Base-by-base conservation (phyloP, 305 asterid species). In the Fraxinus sp. region DNA sequence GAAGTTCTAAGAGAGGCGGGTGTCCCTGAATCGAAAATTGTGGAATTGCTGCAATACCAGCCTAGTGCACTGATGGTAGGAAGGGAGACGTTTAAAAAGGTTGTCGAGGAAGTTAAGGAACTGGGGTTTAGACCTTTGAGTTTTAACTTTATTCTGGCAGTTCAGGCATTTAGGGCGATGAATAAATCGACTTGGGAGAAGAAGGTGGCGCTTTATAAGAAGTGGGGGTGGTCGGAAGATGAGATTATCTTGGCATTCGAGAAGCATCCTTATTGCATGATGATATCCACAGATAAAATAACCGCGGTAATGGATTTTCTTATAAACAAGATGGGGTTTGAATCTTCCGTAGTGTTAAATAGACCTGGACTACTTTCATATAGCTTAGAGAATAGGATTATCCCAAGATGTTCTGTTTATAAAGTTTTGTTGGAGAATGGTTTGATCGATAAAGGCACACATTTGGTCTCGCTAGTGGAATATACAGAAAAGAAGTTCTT, bases 211-310 rank as follows among this genome's bases (percentile, higher is more conserved):
- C 2, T 16, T 49, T 89, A 79, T 26, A 80, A 80, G 82, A 80
- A 1, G 26, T 88, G 87, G 86, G 91, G 89, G 1, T 82, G 76
- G 75, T 86, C 90, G 5, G 89, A 86, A 57, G 80, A 80, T 36
- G 86, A 85, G 75, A 76, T 89, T 43, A 24, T 78, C 7, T 32
- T 7, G 32, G 87, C 86, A 11, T 87, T 89, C 68, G 77, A 32
- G 82, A 86, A 74, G 73, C 1, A 76, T 30, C 80, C 88, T 0
- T n/a, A 18, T 1, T 77, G 77, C 68, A 86, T 87, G 87, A 55
- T 4, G 2, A 4, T 18, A 5, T 87, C 89, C 1, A 37, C 11
- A 22, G 83, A 84, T 1, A 86, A 86, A 74, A 77, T 88, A 18
- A 71, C 26, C 28, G 71, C 5, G 2, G n/a, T 32, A 6, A 66